A percentile compares a stretch with the other conserved stretches of the same genome.
These are phyloP conservation scores for Talaromyces marneffei DNA, from an alignment of 2,329 filamentous ascomycete genomes.

Conservation along the genomic window DNA sequence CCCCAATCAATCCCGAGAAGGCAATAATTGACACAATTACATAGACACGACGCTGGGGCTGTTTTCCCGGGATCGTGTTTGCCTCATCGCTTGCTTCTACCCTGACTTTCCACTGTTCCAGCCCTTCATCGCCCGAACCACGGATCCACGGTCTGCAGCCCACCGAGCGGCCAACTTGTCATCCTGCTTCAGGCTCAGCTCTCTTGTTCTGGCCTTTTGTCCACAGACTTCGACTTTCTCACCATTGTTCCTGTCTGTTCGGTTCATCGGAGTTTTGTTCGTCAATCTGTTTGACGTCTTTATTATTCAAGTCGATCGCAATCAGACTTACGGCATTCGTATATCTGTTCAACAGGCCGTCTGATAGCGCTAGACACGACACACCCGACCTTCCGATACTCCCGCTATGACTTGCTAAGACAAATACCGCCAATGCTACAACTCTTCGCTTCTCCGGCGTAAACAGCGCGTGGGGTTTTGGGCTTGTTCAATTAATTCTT, in stretches of 20 bases:
- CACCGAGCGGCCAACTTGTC: neutral
- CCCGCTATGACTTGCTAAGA: constrained; percentile 1
- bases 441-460: neutral
- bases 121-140: constrained; percentile 7
- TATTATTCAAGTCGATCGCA: neutral
- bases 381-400: neutral
- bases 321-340: neutral
- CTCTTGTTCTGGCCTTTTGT: no score
- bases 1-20: neutral
- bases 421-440: constrained; percentile 2
- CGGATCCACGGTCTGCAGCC: constrained; percentile 1
- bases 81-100: neutral
- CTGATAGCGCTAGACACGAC: neutral
- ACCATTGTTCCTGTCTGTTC: neutral
- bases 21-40: neutral
- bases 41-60: neutral
- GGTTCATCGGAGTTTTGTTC: neutral
- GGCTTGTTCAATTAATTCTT: neutral
- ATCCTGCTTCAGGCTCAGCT: neutral
- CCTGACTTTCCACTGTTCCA: neutral
- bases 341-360: neutral
- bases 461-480: neutral
- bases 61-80: neutral
- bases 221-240: neutral
- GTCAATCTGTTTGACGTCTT: neutral